Percentiles rank a stretch among this genome's conserved stretches.
These are phyloP conservation scores for Camellia lanceoleosa DNA, from an alignment of 148 eudicot genomes.

Conservation along the genomic window DNA sequence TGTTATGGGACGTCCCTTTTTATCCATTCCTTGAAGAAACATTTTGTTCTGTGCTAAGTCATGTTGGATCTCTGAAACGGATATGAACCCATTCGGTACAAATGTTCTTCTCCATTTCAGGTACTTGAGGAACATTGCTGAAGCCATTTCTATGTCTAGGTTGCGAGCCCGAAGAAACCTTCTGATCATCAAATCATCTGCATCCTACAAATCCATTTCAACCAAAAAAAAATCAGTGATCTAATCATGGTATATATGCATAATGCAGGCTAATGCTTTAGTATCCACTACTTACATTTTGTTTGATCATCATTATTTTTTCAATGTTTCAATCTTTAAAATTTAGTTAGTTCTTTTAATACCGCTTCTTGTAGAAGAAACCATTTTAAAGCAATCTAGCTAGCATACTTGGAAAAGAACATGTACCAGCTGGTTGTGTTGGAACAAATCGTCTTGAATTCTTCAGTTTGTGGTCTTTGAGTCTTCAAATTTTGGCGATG, in stretches of 20 bases:
- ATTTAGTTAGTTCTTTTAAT: too few relatives aligned
- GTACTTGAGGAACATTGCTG: conserved; percentile 51
- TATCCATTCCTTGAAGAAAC: conserved; percentile 67
- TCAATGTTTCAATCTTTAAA: not conserved
- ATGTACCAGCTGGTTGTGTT: too few relatives aligned
- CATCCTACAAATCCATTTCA: conserved; percentile 38
- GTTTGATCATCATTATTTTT: not conserved
- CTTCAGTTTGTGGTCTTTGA: too few relatives aligned
- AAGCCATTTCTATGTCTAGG: conserved; percentile 66
- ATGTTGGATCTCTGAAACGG: conserved; percentile 47
- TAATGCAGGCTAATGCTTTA: not conserved
- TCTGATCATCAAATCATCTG: conserved; percentile 54
- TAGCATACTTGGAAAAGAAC: too few relatives aligned
- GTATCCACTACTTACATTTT: not conserved
- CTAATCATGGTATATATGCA: not conserved
- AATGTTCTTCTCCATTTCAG: conserved; percentile 58
- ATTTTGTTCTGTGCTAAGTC: conserved; percentile 63
- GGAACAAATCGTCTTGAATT: too few relatives aligned
- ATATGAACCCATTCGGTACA: conserved; percentile 58
- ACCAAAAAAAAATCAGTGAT: not conserved
- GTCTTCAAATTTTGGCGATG: too few relatives aligned
- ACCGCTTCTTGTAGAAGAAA: too few relatives aligned
- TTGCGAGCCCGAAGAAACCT: conserved; percentile 84
- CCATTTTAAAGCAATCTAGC: too few relatives aligned
- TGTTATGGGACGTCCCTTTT: conserved; percentile 54